Evolutionary conservation across 2,329 filamentous ascomycete species (phyloP).

Genomic region (Myriangium duriaei): DNA sequence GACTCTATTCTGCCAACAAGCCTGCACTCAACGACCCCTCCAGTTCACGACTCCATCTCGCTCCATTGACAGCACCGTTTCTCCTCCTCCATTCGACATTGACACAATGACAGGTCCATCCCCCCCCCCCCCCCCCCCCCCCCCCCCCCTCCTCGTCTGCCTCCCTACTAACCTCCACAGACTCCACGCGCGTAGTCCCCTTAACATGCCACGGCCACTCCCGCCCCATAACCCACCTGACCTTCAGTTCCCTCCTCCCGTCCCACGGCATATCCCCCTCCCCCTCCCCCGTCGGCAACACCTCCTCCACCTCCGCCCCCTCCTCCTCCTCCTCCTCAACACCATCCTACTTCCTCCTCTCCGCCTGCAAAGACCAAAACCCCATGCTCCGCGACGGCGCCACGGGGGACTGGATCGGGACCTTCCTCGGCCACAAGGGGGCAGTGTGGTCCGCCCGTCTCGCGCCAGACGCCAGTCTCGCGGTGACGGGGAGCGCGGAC

Average conservation of each 20-base stretch:
- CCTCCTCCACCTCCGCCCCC: constrained; percentile 7
- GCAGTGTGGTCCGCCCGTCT: constrained; percentile 94
- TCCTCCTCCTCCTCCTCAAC: constrained; percentile 16
- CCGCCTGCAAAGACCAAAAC: constrained; percentile 75
- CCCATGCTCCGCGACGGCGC: constrained; percentile 95
- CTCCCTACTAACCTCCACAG: constrained; percentile 12
- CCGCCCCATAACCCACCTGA: constrained; percentile 79
- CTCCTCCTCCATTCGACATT: too few species aligned
- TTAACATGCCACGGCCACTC: constrained; percentile 92
- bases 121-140: not conserved
- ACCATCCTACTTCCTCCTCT: constrained; percentile 73
- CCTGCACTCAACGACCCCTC: too few species aligned
- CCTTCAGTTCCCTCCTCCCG: constrained; percentile 65
- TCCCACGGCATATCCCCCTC: too few species aligned
- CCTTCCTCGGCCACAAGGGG: constrained; percentile 95
- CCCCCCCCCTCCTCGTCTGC: not conserved
- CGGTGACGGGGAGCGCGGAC: constrained; percentile 88
- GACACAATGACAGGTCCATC: too few species aligned
- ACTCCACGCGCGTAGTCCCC: constrained; percentile 55
- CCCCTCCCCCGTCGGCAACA: constrained; percentile 6
- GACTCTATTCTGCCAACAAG: too few species aligned
- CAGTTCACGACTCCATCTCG: too few species aligned
- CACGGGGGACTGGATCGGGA: constrained; percentile 96
- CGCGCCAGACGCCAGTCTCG: constrained; percentile 73
- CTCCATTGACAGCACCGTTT: too few species aligned